Conservation (phyloP, 495 filamentous ascomycete genomes). For the Lasiosphaeria hispida region DNA sequence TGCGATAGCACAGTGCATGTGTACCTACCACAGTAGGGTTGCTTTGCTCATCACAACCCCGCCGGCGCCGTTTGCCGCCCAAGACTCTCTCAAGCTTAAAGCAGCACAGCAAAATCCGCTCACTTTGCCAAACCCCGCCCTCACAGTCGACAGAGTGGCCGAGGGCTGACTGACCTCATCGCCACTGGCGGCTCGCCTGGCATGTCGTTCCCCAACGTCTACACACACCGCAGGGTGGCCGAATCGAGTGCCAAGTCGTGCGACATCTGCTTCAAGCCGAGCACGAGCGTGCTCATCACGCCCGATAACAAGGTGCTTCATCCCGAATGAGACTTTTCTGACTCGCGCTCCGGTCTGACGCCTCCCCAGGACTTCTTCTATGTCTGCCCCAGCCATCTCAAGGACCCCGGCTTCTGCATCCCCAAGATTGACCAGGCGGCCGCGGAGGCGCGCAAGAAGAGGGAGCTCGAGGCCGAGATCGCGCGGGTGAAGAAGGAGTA, state of each 20-base stretch:
- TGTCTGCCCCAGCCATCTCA: conserved; percentile 78
- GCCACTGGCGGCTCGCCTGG: too few species aligned
- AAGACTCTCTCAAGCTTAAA: too few species aligned
- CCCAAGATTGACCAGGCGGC: conserved; percentile 77
- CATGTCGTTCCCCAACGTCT: conserved; percentile 72
- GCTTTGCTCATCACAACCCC: too few species aligned
- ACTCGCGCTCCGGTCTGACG: not conserved
- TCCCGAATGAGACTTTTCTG: not conserved
- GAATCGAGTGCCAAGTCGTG: conserved; percentile 79
- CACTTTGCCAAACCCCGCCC: too few species aligned
- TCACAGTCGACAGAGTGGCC: too few species aligned
- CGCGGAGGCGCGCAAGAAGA: conserved; percentile 64
- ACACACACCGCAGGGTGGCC: conserved; percentile 84
- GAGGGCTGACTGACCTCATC: too few species aligned
- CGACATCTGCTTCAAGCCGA: conserved; percentile 87
- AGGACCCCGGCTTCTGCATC: conserved; percentile 76
- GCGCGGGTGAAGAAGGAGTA: conserved; percentile 75
- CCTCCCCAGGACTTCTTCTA: conserved; percentile 84
- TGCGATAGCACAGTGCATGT: too few species aligned
- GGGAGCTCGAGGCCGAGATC: conserved; percentile 70
- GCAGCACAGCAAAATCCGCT: too few species aligned
- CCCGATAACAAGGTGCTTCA: conserved; percentile 75
- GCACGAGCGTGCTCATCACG: conserved; percentile 82
- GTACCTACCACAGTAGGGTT: too few species aligned
- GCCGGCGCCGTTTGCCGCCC: too few species aligned